Base-by-base conservation (phyloP, 2,329 filamentous ascomycete genomes). In the Cercospora sp. region DNA sequence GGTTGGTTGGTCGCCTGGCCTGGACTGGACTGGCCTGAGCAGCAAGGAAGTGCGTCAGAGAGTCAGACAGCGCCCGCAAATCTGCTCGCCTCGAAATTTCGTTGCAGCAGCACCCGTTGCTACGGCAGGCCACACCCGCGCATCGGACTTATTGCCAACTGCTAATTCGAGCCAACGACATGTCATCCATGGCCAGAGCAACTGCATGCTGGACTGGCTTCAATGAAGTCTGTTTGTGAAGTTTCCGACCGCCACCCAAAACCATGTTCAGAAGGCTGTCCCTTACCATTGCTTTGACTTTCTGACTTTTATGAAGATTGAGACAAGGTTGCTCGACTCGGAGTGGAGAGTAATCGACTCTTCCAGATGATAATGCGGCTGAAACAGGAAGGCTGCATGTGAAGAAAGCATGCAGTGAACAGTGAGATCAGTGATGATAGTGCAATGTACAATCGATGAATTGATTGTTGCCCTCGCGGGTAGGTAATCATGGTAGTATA, bases 61-160 rank as follows among this genome's bases (percentile, higher is more conserved):
- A 57, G n/a, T n/a, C 53, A 28, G 33, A 39, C 33, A 39, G 10
- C 33, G 33, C 33, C 33, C 33, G 33, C 23, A 16, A 18, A 57
- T 31, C 12, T 51, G 66, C 64, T 66, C 64, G 66, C 63, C 62
- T 67, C 65, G 65, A 31, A 45, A 62, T 58, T 57, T 57, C 51
- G 36, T 42, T 18, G 39, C 23, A 36, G 48, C 23, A 61, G 28
- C 18, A 12, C 10, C 55, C 33, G 39, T 36, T 20, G 48, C 36
- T 61, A 66, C 68, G 66, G 66, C 39, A 6, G 60, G 66, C 53
- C 20, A 53, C 28, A 45, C 2, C 13, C 18, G 12, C 9, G 30
- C 12, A 64, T 67, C 61, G 66, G 64, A 55, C 48, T 45, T 39
- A 48, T 51, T 31, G 12, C 10, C 55, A 7, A 12, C n/a, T 53